These are phyloP conservation scores for Spizellomyces sp. DNA, from an alignment of 192 early-diverging fungal species.

Conservation along the genomic window DNA sequence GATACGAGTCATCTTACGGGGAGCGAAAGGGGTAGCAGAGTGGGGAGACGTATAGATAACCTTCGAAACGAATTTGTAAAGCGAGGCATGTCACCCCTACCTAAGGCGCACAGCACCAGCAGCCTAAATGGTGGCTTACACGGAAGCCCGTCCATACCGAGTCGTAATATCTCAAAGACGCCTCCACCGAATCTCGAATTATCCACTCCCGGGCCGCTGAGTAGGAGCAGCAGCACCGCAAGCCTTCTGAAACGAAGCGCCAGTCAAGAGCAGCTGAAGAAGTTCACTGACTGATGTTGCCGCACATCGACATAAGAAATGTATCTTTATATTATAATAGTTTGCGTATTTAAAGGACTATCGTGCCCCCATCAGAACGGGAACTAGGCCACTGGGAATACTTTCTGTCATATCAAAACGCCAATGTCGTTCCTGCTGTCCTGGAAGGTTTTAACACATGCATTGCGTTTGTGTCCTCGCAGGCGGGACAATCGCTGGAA, in stretches of 20 bases:
- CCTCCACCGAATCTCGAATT: background rate
- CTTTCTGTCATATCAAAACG: no score
- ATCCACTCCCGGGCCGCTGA: background rate
- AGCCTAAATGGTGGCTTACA: background rate
- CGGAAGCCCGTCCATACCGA: background rate
- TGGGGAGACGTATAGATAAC: slow-evolving; percentile 3
- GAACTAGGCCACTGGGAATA: no score
- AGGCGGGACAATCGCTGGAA: no score
- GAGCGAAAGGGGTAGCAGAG: no score
- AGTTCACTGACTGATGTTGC: slow-evolving; percentile 6
- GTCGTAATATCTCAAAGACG: slow-evolving; percentile 4
- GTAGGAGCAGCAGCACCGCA: slow-evolving; percentile 1
- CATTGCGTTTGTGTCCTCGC: no score
- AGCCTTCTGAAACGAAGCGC: slow-evolving; percentile 24
- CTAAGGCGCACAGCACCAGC: background rate
- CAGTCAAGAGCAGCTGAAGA: slow-evolving; percentile 19
- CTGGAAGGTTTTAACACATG: no score
- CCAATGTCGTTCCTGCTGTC: no score
- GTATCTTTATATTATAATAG: no score
- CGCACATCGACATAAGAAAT: background rate
- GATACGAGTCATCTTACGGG: no score
- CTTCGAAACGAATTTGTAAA: slow-evolving; percentile 1
- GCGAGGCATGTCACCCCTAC: background rate
- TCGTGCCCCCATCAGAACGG: no score
- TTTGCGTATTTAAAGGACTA: no score